These are phyloP conservation scores for Gymnopilus junonius DNA, from an alignment of 768 basidiomycete species.

Conservation along the genomic window DNA sequence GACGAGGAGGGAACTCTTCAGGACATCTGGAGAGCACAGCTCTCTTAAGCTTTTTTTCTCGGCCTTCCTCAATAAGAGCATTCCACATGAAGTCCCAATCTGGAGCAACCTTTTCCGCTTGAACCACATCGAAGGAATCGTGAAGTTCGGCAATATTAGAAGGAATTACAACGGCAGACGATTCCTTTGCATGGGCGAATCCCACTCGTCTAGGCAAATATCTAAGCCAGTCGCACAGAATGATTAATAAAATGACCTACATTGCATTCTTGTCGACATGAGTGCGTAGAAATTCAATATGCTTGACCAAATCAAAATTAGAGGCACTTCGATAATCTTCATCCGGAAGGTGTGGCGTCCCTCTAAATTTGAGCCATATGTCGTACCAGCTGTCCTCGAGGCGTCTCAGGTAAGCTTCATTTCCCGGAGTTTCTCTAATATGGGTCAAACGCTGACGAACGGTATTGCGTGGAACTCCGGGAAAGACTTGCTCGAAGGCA, in stretches of 20 bases:
- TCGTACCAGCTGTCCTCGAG: constrained; percentile 84
- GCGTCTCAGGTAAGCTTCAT: constrained; percentile 75
- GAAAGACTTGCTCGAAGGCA: constrained; percentile 81
- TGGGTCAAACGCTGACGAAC: constrained; percentile 71
- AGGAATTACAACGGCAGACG: constrained; percentile 41
- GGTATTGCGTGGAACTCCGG: constrained; percentile 71
- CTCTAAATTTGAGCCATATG: constrained; percentile 74
- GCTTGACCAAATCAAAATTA: constrained; percentile 81
- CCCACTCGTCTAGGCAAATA: constrained; percentile 62
- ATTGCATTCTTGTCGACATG: constrained; percentile 86
- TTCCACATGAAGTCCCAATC: constrained; percentile 81
- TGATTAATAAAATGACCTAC: constrained; percentile 50
- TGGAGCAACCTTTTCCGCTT: constrained; percentile 44
- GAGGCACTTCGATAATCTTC: constrained; percentile 65
- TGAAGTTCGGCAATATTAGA: constrained; percentile 47
- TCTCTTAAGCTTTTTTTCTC: constrained; percentile 69
- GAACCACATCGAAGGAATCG: constrained; percentile 53
- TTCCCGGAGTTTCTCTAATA: constrained; percentile 64
- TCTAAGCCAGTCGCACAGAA: constrained; percentile 15
- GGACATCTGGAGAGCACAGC: constrained; percentile 54
- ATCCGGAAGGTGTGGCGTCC: constrained; percentile 71
- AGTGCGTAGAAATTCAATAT: constrained; percentile 78
- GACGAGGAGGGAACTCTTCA: constrained; percentile 39
- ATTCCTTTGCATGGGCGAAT: constrained; percentile 50
- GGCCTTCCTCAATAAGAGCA: constrained; percentile 69